phyloP scores from a whole-genome alignment of 2,329 filamentous ascomycete genomes.

The Monilinia aucupariae region DNA sequence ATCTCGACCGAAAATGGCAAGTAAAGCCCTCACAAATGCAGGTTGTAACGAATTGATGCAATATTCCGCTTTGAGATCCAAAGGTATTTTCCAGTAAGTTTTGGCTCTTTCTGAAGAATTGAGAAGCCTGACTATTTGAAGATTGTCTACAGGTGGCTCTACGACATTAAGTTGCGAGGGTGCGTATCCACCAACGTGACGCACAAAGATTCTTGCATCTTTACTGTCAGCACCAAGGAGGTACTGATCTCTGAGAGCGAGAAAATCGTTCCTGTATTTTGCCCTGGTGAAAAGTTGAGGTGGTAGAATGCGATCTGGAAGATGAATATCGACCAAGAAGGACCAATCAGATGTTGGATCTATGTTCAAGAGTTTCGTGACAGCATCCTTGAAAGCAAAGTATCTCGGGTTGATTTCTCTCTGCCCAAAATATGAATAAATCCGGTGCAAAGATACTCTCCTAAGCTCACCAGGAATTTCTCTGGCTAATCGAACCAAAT shows the following conservation, averaged over 20 bases:
- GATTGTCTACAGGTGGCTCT: background rate
- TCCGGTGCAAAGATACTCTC: background rate
- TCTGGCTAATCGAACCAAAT: background rate
- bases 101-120: background rate
- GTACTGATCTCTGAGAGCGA: background rate
- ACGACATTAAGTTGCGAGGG: background rate
- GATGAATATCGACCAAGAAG: constrained; percentile 13
- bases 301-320: background rate
- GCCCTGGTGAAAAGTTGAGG: background rate
- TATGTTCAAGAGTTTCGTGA: constrained; percentile 11
- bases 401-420: background rate
- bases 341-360: constrained; percentile 9
- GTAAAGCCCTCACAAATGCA: constrained; percentile 2
- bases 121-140: background rate
- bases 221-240: background rate
- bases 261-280: constrained; percentile 10
- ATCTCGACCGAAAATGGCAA: background rate
- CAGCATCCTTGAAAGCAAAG: constrained; percentile 1
- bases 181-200: background rate
- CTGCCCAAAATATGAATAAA: constrained; percentile 15
- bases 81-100: constrained; percentile 28
- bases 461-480: constrained; percentile 4
- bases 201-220: constrained; percentile 2
- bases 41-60: constrained; percentile 26
- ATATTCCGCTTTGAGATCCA: background rate